A percentile compares a stretch with the other conserved stretches of the same genome.
phyloP scores from a whole-genome alignment of 2,329 filamentous ascomycete genomes.

The Sclerotinia glacialis region DNA sequence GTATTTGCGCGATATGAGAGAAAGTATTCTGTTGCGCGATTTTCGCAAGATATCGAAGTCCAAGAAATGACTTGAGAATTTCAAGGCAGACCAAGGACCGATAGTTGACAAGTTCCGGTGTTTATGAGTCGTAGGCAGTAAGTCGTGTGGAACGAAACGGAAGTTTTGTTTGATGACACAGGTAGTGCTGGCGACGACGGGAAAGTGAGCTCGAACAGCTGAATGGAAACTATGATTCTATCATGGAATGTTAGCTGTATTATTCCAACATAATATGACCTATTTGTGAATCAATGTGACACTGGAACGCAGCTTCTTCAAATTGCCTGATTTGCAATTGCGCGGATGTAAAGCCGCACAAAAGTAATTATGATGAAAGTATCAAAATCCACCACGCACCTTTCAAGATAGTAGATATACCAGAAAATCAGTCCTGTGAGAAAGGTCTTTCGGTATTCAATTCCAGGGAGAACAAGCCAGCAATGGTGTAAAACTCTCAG shows the following conservation, averaged over 20 bases:
- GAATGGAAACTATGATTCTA: conserved; percentile 17
- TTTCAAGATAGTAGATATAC: conserved; percentile 8
- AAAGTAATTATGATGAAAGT: not conserved
- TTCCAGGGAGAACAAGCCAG: conserved; percentile 2
- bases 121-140: conserved; percentile 26
- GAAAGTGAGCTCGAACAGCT: conserved; percentile 27
- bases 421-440: not conserved
- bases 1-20: not conserved
- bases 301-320: not conserved
- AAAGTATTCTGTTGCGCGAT: not conserved
- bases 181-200: conserved; percentile 30
- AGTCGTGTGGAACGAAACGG: conserved; percentile 31
- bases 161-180: conserved; percentile 35
- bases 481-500: not conserved
- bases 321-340: conserved; percentile 12
- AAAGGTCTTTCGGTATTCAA: not conserved
- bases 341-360: conserved; percentile 17
- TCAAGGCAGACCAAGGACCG: conserved; percentile 24
- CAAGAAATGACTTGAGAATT: conserved; percentile 20
- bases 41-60: conserved; percentile 16
- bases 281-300: conserved; percentile 10
- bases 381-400: conserved; percentile 16
- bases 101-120: conserved; percentile 16
- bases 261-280: conserved; percentile 19
- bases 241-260: conserved; percentile 19